Percentiles rank a stretch among this genome's conserved stretches.
phyloP scores from a whole-genome alignment of 148 eudicot species.

The Vaccinium vitisidaea region DNA sequence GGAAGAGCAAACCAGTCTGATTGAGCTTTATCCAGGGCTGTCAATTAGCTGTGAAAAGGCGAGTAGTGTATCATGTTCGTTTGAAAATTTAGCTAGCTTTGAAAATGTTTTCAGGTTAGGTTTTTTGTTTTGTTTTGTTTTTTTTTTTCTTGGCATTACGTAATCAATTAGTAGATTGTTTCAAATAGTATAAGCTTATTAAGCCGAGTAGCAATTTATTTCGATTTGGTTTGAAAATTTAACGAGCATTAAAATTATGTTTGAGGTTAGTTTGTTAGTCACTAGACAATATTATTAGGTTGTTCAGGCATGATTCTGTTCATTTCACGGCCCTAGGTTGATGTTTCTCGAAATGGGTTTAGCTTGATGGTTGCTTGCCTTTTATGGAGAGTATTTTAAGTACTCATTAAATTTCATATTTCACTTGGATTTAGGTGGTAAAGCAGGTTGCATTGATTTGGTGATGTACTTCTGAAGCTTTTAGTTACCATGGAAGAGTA shows the following conservation, averaged over 20 bases:
- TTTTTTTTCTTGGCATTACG: too few relatives aligned
- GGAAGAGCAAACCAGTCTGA: background rate
- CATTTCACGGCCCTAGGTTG: background rate
- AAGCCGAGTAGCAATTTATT: background rate
- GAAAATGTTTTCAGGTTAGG: background rate
- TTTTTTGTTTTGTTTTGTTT: background rate
- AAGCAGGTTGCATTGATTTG: background rate
- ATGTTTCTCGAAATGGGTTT: background rate
- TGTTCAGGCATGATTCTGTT: background rate
- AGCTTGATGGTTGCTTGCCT: background rate
- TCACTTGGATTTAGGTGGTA: slow-evolving; percentile 3
- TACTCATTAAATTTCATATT: background rate
- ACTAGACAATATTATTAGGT: background rate
- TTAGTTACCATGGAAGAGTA: slow-evolving; percentile 22
- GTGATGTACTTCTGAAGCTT: background rate
- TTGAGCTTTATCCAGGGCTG: background rate
- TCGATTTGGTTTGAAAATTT: background rate
- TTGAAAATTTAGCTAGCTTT: background rate
- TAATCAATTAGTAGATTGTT: background rate
- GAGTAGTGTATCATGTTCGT: background rate
- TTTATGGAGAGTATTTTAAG: background rate
- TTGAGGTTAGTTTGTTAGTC: background rate
- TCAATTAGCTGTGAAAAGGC: too few relatives aligned
- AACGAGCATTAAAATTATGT: background rate
- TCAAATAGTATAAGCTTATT: background rate